These are phyloP conservation scores for Sclerotinia sclerotiorum DNA, from an alignment of 2,329 filamentous ascomycete species.

Conservation along the genomic window DNA sequence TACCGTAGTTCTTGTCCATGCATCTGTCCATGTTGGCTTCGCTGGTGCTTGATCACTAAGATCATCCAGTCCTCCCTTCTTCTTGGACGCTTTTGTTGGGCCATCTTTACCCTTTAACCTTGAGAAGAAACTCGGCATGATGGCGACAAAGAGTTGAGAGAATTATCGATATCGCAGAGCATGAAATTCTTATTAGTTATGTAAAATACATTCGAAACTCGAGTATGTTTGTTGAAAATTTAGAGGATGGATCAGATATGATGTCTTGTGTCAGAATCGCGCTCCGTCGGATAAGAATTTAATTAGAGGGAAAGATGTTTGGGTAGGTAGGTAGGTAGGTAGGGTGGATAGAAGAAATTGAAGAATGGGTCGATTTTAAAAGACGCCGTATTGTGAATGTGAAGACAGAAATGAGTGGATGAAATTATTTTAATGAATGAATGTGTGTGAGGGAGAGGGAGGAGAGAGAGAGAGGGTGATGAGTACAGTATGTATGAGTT, in stretches of 20 bases:
- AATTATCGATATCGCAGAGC: constrained; percentile 9
- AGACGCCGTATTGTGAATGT: background rate
- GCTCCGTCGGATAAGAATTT: constrained; percentile 21
- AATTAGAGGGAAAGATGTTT: constrained; percentile 10
- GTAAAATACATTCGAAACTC: constrained; percentile 9
- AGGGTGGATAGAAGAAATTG: background rate
- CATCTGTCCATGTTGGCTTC: constrained; percentile 83
- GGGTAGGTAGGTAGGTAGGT: no score
- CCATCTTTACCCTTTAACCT: constrained; percentile 69
- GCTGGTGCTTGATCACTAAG: constrained; percentile 52
- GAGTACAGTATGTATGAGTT: background rate
- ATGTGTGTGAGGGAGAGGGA: background rate
- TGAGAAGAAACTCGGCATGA: constrained; percentile 41
- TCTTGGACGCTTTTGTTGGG: constrained; percentile 54
- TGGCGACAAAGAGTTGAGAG: constrained; percentile 15
- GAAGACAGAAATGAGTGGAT: background rate
- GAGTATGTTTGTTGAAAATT: background rate
- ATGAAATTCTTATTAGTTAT: background rate
- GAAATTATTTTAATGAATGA: background rate
- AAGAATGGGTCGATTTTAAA: background rate
- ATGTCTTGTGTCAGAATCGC: constrained; percentile 15
- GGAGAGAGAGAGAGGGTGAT: background rate
- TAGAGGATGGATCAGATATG: background rate
- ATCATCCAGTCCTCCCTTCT: constrained; percentile 61
- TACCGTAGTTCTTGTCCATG: constrained; percentile 79